phyloP scores from a whole-genome alignment of 2,329 filamentous ascomycete genomes.

The Epicoccum sorghinum region DNA sequence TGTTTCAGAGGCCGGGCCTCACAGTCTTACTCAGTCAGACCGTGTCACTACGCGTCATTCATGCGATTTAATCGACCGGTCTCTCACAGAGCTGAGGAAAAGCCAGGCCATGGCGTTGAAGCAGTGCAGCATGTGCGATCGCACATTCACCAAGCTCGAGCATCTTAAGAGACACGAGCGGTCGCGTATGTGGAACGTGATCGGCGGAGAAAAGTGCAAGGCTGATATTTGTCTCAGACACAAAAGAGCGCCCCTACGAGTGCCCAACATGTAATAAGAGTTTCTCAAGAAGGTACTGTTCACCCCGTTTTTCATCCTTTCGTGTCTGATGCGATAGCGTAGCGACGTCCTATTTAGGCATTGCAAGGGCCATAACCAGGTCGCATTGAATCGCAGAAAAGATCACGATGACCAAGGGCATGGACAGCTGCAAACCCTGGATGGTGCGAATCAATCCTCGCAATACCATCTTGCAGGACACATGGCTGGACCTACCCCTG shows the following conservation, averaged over 20 bases:
- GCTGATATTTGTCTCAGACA: slow-evolving; percentile 51
- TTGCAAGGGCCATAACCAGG: slow-evolving; percentile 57
- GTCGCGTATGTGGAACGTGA: slow-evolving; percentile 53
- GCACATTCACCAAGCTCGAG: slow-evolving; percentile 62
- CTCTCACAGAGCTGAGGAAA: slow-evolving; percentile 18
- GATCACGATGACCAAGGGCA: slow-evolving; percentile 35
- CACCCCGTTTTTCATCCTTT: slow-evolving; percentile 17
- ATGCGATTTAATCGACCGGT: slow-evolving; percentile 13
- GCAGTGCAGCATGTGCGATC: slow-evolving; percentile 55
- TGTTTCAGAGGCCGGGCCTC: slow-evolving; percentile 7
- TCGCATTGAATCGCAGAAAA: slow-evolving; percentile 45
- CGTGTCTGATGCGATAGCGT: slow-evolving; percentile 26
- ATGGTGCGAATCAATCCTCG: slow-evolving; percentile 26
- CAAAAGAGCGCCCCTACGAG: slow-evolving; percentile 61
- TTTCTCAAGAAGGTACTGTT: slow-evolving; percentile 59
- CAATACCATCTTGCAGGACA: slow-evolving; percentile 12
- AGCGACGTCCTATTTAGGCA: slow-evolving; percentile 59
- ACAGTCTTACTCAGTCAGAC: slow-evolving; percentile 11
- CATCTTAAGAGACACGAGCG: slow-evolving; percentile 62
- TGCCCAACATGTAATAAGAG: slow-evolving; percentile 61
- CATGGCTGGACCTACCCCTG: slow-evolving; percentile 13
- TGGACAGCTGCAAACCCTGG: slow-evolving; percentile 31
- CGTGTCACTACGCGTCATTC: slow-evolving; percentile 19
- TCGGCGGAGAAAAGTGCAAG: background rate
- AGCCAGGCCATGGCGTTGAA: slow-evolving; percentile 43